Base-by-base conservation (phyloP, 2,329 filamentous ascomycete genomes). In the Aspergillus fischeri region DNA sequence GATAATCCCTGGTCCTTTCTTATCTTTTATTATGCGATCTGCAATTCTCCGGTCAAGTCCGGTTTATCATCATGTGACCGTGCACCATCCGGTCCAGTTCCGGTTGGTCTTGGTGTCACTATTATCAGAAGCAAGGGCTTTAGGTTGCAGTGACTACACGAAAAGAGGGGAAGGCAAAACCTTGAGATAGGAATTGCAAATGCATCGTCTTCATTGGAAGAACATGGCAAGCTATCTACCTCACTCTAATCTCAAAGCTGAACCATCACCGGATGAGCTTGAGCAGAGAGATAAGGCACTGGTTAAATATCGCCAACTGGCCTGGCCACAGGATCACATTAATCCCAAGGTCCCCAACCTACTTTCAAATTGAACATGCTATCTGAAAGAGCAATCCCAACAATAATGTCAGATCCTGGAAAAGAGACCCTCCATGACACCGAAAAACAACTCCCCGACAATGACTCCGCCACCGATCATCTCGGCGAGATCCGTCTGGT, bases 401-500 rank as follows among this genome's bases (percentile, higher is more conserved):
- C 5, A 17, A 38, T 17, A 3, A 38, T 38, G 32, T 1, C 14
- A 3, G 14, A 17, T 17, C 32, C 32, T 0, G 32, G 17, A 7
- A 38, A 38, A 17, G 6, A 7, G 5, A 17, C 5, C 32, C 14
- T 42, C 49, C n/a, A 7, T n/a, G 17, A 11, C 32, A 4, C 32
- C 49, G 7, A 53, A 48, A 45, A 58, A 50, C 14, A 55, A 50
- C 50, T 50, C 11, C 50, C 51, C 11, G 42, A 55, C n/a, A 29
- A 49, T 6, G 42, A 48, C 17, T 45, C 45, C 56, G 55, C 58
- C 0, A 56, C 64, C 3, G 62, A 58, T 5, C 65, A 67, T 41
- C 49, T 68, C 45, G 58, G 62, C 9, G 66, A 69, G 42, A 56
- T 63, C 42, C 56, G 50, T 8, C 47, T 56, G 9, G 60, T 69